Evolutionary conservation across 208 protist species (phyloP).

Genomic region (Crithidia thermophila): DNA sequence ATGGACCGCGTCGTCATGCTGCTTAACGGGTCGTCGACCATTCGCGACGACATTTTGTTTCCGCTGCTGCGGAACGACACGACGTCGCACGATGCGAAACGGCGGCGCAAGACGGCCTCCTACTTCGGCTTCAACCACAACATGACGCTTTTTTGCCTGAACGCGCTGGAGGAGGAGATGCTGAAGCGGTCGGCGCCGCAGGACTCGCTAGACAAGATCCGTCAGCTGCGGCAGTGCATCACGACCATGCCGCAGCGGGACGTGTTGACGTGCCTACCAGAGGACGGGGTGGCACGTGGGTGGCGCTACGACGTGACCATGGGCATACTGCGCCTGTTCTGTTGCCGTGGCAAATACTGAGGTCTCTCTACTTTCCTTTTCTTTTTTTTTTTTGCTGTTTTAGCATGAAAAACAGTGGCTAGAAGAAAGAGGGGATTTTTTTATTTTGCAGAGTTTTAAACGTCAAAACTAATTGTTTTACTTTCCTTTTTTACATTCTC

Average conservation of each 20-base stretch:
- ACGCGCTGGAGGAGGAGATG: conserved; percentile 82
- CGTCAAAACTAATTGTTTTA: not conserved
- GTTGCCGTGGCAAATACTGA: conserved; percentile 41
- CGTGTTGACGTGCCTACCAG: conserved; percentile 11
- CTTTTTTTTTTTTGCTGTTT: not conserved
- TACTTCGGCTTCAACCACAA: conserved; percentile 87
- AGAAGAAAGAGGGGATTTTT: not conserved
- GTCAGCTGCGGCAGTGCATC: conserved; percentile 66
- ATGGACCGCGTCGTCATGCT: conserved; percentile 96
- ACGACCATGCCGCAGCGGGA: conserved; percentile 34
- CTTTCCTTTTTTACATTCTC: not conserved
- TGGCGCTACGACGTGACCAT: conserved; percentile 70
- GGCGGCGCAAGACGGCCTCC: conserved; percentile 67
- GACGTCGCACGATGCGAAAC: conserved; percentile 75
- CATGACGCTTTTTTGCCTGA: conserved; percentile 86
- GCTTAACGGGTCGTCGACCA: conserved; percentile 81
- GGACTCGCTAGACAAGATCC: conserved; percentile 56
- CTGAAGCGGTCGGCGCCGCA: conserved; percentile 44
- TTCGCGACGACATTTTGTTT: conserved; percentile 91
- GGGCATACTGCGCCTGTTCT: conserved; percentile 70
- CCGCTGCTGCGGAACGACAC: conserved; percentile 81
- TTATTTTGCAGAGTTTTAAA: too few relatives aligned
- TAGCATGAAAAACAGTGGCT: not conserved
- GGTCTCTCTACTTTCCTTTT: not conserved
- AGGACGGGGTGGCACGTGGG: conserved; percentile 27